Percentiles rank a stretch among this genome's conserved stretches.
Conservation (phyloP, 441 rosid genomes). For the Corymbia calophylla region DNA sequence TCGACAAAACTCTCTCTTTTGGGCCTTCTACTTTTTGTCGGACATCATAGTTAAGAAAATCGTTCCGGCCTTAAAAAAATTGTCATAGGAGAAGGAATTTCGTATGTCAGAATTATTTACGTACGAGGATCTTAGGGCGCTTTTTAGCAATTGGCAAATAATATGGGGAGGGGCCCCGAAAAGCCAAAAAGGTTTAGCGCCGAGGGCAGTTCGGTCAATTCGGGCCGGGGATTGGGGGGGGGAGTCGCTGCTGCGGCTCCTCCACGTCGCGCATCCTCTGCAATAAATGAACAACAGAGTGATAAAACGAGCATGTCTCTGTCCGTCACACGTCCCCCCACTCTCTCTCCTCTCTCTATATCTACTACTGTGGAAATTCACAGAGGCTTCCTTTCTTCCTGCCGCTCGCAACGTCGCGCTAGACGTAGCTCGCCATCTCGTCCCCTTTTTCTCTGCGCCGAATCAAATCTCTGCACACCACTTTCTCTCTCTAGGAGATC, state of each 20-base stretch:
- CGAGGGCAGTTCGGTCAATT: neutral
- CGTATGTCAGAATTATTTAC: neutral
- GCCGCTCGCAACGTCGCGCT: neutral
- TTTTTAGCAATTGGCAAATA: neutral
- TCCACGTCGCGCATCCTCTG: neutral
- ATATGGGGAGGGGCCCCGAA: too few species aligned
- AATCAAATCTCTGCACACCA: neutral
- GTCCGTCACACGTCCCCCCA: neutral
- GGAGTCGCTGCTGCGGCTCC: neutral
- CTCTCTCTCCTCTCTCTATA: neutral
- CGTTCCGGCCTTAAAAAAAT: neutral
- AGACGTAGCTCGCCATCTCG: neutral
- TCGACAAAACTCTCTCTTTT: neutral
- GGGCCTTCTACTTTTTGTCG: neutral
- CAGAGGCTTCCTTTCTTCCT: neutral
- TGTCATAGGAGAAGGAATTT: neutral
- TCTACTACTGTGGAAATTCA: neutral
- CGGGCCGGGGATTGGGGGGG: neutral
- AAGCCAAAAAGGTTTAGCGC: neutral
- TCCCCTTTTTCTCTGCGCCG: neutral
- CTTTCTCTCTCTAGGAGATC: neutral
- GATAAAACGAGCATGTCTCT: neutral
- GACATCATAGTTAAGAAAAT: neutral
- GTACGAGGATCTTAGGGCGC: neutral
- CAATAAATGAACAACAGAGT: neutral